These are phyloP conservation scores for Nepenthes alata DNA, from an alignment of 179 eudicot genomes.

Conservation along the genomic window DNA sequence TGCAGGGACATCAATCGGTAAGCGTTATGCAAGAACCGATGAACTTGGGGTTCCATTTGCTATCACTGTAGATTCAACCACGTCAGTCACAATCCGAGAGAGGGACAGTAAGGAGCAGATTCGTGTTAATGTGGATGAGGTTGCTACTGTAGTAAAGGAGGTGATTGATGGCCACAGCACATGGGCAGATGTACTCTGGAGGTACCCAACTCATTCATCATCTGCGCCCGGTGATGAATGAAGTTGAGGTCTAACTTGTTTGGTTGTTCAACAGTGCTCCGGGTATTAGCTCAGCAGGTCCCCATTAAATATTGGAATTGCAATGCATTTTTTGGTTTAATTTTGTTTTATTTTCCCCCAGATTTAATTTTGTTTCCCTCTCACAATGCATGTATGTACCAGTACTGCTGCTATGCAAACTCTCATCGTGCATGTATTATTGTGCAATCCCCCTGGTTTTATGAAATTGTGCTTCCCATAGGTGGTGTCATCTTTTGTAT, in stretches of 20 bases:
- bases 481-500: no score
- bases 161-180: conserved; percentile 71
- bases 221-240: conserved; percentile 14
- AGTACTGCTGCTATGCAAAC: no score
- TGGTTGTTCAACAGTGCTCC: not conserved
- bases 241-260: not conserved
- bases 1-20: conserved; percentile 84
- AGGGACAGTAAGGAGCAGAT: conserved; percentile 84
- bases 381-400: no score
- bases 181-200: conserved; percentile 61
- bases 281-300: no score
- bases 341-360: no score
- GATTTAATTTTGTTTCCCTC: no score
- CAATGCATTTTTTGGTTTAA: no score
- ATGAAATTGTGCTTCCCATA: no score
- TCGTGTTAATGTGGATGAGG: conserved; percentile 62
- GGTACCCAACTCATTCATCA: conserved; percentile 61
- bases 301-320: no score
- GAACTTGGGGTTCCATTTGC: conserved; percentile 92
- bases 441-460: no score
- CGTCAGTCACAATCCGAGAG: conserved; percentile 69
- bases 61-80: conserved; percentile 61
- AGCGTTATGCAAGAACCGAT: conserved; percentile 83
- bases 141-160: conserved; percentile 59
- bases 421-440: no score